These are phyloP conservation scores for Closterium sp. DNA, from an alignment of 139 green algal genomes.

Conservation along the genomic window DNA sequence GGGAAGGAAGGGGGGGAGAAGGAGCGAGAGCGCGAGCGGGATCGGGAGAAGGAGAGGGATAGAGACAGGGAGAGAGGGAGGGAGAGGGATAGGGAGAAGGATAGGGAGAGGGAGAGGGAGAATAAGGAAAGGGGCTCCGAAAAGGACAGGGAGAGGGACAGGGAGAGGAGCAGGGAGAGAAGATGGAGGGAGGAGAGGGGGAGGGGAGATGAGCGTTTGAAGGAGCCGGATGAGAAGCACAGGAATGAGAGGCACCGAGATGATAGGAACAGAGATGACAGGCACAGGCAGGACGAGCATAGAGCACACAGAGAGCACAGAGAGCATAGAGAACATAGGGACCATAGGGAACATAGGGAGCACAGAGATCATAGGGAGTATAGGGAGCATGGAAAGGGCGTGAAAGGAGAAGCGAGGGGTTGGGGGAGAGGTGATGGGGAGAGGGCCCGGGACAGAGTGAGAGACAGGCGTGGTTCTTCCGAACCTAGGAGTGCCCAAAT, in stretches of 20 bases:
- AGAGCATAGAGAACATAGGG: no score
- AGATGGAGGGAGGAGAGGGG: conserved; percentile 12
- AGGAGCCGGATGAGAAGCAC: not conserved
- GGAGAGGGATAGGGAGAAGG: not conserved
- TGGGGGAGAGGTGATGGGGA: conserved; percentile 18
- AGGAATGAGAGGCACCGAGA: conserved; percentile 12
- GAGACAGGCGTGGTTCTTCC: conserved; percentile 3
- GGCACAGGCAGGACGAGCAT: no score
- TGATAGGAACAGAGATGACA: not conserved
- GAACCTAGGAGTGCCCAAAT: conserved; percentile 10
- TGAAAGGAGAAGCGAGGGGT: conserved; percentile 14
- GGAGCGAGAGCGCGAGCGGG: not conserved
- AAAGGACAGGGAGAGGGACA: conserved; percentile 8
- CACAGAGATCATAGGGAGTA: not conserved
- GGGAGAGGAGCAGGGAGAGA: conserved; percentile 1
- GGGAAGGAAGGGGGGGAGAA: not conserved
- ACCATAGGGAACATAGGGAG: no score
- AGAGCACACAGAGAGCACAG: no score
- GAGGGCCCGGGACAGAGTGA: not conserved
- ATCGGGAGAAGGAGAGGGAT: not conserved
- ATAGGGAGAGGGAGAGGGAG: conserved; percentile 4
- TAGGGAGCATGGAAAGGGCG: not conserved
- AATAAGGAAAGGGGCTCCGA: not conserved
- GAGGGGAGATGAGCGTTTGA: not conserved
- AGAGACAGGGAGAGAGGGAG: not conserved